Conservation (phyloP, 2,329 filamentous ascomycete genomes). For the Sclerotinia sclerotiorum region DNA sequence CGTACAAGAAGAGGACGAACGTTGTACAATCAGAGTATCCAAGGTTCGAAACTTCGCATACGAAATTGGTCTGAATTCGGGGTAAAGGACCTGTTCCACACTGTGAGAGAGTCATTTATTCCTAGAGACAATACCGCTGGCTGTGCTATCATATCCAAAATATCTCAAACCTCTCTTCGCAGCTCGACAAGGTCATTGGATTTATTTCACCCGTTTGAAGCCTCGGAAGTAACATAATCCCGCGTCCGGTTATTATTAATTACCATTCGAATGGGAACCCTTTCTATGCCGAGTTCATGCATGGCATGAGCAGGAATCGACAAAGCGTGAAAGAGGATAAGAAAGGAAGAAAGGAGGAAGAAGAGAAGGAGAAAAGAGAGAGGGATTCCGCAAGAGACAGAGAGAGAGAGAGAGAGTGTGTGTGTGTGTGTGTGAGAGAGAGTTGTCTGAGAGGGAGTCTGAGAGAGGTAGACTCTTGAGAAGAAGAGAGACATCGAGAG, state of each 20-base stretch:
- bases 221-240: constrained; percentile 1
- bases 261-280: background rate
- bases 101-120: background rate
- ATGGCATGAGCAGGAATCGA: background rate
- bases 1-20: background rate
- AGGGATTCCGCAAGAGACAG: no score
- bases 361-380: background rate
- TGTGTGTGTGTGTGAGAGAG: background rate
- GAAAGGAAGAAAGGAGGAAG: background rate
- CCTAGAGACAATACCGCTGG: background rate
- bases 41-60: background rate
- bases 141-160: background rate
- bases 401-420: background rate
- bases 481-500: background rate
- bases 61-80: background rate
- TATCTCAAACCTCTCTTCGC: background rate
- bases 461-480: background rate
- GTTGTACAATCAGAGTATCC: background rate
- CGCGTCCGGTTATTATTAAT: background rate
- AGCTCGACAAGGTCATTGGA: background rate
- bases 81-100: background rate
- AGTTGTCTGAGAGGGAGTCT: background rate
- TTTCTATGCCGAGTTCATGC: background rate
- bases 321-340: background rate
- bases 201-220: background rate